Evolutionary conservation across 192 early-diverging fungal genomes (phyloP), one percentile per base, ranked within the genome.

Genomic region (Podila epicladia): DNA sequence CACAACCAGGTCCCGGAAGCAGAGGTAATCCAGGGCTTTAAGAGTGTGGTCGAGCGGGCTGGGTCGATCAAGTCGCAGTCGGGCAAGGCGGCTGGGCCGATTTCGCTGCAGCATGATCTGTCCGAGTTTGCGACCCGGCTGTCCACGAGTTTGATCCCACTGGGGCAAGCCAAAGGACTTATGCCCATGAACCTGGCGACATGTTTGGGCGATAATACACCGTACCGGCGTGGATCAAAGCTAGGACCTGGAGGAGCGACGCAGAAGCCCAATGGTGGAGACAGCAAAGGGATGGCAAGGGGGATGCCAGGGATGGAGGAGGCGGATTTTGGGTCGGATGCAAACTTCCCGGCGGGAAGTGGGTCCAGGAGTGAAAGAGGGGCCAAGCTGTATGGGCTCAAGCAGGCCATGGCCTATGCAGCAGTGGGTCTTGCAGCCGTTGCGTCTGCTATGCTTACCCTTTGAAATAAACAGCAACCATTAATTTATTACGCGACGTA

Each of bases 121-220:
- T 85, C 69, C 35, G 75, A 80, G 22, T 68, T 69, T 11, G 86
- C 87, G 9, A 69, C 85, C 32, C 26, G 4, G 2, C 58, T 88
- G 75, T 73, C 87, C 58, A 82, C 82, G 58, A 83, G 66, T 2
- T 74, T 85, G 82, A 71, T 88, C 4, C 83, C 85, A 0, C 65
- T 80, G 70, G 71, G 69, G 0, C 17, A 32, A 12, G 33, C 37
- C n/a, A 38, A 17, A 26, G 77, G 77, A 0, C 28, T 80, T 37
- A 58, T 24, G 28, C 77, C 77, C 0, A 80, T 73, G 71, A 73
- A 66, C 38, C 1, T 80, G 22, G 77, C 77, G 0, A 6, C 19
- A 29, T 80, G 77, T 22, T 19, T 72, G 26, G 45, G 53, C 0
- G 75, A 79, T 53, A 31, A 35, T 13, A 68, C 65, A 5, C 69